A percentile compares a stretch with the other conserved stretches of the same genome.
Evolutionary conservation across 805 yeast species (phyloP).

Genomic region (Hanseniaspora clermontiae): DNA sequence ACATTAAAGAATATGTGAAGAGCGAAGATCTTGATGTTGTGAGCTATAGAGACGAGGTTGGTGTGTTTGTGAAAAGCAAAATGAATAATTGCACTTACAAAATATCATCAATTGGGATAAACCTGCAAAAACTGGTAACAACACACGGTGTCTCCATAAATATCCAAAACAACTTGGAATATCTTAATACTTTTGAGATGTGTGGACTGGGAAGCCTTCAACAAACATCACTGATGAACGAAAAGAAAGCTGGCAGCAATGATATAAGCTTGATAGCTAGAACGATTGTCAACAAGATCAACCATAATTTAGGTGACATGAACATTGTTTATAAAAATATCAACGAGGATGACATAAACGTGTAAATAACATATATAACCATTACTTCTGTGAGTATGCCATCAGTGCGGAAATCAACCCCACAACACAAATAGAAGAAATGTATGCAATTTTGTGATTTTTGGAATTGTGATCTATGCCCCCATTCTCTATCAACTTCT

Average conservation of each 20-base stretch:
- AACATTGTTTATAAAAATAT: conserved; percentile 30
- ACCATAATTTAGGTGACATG: conserved; percentile 29
- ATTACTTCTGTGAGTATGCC: conserved; percentile 14
- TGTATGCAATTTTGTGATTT: conserved; percentile 10
- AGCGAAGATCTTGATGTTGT: conserved; percentile 49
- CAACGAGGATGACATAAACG: conserved; percentile 15
- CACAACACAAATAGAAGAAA: conserved; percentile 13
- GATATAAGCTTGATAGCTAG: conserved; percentile 32
- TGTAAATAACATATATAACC: not conserved
- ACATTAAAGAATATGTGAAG: conserved; percentile 54
- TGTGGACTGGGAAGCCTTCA: conserved; percentile 64
- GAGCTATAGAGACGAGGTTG: conserved; percentile 29
- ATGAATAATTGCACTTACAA: conserved; percentile 63
- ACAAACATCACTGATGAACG: conserved; percentile 41
- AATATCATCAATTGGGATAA: conserved; percentile 82
- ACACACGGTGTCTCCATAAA: conserved; percentile 85
- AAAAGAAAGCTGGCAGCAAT: conserved; percentile 18
- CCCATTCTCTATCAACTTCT: not conserved
- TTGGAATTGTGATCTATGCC: not conserved
- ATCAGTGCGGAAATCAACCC: conserved; percentile 11
- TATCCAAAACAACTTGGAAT: conserved; percentile 57
- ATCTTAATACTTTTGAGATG: conserved; percentile 60
- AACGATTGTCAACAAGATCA: conserved; percentile 35
- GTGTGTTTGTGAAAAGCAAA: conserved; percentile 35
- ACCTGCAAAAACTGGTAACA: conserved; percentile 69